phyloP scores from a whole-genome alignment of 345 rosid genomes.

The Populus tremula region DNA sequence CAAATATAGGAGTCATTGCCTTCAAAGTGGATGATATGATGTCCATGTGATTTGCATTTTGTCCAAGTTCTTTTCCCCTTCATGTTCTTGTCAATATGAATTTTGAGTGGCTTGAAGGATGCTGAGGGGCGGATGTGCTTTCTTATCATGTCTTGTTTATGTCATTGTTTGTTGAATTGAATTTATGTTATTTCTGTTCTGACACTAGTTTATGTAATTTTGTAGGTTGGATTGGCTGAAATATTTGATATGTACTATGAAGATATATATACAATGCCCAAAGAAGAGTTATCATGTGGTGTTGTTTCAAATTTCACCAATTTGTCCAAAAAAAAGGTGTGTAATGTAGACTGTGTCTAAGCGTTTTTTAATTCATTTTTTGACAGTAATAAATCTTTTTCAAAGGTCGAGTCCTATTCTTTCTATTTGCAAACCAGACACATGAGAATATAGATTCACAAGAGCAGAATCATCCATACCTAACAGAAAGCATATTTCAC shows the following conservation, averaged over 20 bases:
- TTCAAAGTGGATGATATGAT: background rate
- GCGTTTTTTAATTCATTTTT: background rate
- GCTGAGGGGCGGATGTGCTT: background rate
- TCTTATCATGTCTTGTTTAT: constrained; percentile 2
- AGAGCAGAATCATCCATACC: too few species aligned
- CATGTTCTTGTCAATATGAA: background rate
- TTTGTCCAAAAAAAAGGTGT: constrained; percentile 66
- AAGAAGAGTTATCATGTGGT: constrained; percentile 55
- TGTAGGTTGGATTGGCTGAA: constrained; percentile 80
- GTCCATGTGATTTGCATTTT: background rate
- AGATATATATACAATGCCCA: constrained; percentile 72
- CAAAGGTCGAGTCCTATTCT: too few species aligned
- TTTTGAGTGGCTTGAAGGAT: background rate
- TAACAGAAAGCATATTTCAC: too few species aligned
- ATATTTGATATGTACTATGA: constrained; percentile 76
- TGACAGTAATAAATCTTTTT: background rate
- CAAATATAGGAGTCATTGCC: background rate
- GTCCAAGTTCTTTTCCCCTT: background rate
- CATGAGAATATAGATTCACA: too few species aligned
- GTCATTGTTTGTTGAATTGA: background rate
- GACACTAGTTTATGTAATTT: constrained; percentile 17
- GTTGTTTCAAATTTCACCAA: constrained; percentile 35
- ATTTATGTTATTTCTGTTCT: constrained; percentile 15
- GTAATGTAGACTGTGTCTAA: constrained; percentile 1
- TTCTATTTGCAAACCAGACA: too few species aligned